These are phyloP conservation scores for Pezizomycotina sp. DNA, from an alignment of 2,329 filamentous ascomycete species.

Conservation along the genomic window DNA sequence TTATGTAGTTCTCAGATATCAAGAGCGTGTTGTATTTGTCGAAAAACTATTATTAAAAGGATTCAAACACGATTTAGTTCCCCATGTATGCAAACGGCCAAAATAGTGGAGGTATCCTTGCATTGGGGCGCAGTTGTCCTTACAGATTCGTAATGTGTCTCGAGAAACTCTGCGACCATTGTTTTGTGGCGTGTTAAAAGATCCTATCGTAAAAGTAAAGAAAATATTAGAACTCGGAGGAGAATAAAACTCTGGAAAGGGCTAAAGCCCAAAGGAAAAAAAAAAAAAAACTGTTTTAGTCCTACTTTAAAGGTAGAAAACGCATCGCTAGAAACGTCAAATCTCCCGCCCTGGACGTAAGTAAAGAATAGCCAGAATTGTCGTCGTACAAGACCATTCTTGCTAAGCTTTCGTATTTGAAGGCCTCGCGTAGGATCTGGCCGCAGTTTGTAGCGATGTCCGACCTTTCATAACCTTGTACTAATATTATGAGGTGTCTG, in stretches of 20 bases:
- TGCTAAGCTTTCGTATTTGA: conserved; percentile 80
- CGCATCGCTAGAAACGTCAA: conserved; percentile 91
- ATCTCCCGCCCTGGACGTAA: conserved; percentile 92
- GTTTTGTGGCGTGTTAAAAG: conserved; percentile 87
- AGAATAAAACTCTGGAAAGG: background rate
- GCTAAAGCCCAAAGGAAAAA: conserved; percentile 1
- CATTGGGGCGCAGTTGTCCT: background rate
- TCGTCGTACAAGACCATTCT: conserved; percentile 85
- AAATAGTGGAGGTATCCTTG: background rate
- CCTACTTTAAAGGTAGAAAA: conserved; percentile 90
- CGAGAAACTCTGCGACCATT: conserved; percentile 72
- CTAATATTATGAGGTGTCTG: conserved; percentile 23
- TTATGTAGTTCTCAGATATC: conserved; percentile 89
- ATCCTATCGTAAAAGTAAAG: conserved; percentile 41
- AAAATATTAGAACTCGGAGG: conserved; percentile 16
- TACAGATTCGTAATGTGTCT: conserved; percentile 59
- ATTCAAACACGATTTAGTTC: background rate
- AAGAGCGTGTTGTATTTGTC: conserved; percentile 72
- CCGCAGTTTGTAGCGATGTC: conserved; percentile 25
- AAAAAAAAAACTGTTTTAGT: conserved; percentile 2
- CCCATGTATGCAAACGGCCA: background rate
- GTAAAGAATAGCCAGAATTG: conserved; percentile 95
- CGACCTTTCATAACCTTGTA: conserved; percentile 24
- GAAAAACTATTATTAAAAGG: conserved; percentile 51
- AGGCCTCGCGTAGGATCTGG: conserved; percentile 28